Evolutionary conservation across 2,329 filamentous ascomycete genomes (phyloP).

Genomic region (Ceratocystis harringtonii): DNA sequence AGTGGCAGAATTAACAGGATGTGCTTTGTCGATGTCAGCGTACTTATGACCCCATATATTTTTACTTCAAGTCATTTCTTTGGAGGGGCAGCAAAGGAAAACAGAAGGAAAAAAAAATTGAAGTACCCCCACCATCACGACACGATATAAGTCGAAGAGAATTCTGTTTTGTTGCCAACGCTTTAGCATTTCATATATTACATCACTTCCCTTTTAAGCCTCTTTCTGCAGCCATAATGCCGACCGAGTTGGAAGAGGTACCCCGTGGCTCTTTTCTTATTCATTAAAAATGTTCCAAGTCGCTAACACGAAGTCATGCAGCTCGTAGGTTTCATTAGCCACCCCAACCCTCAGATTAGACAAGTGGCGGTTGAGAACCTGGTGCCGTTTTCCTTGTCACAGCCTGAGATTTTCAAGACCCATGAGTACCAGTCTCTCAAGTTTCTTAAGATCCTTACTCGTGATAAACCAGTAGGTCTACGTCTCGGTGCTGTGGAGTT

Average conservation of each 20-base stretch:
- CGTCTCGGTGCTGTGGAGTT: too few relatives aligned
- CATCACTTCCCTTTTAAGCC: not conserved
- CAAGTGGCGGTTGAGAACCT: conserved; percentile 74
- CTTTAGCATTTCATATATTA: not conserved
- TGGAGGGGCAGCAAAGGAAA: conserved; percentile 3
- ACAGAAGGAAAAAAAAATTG: conserved; percentile 1
- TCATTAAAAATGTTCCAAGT: not conserved
- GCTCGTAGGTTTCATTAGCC: conserved; percentile 86
- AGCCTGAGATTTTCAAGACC: conserved; percentile 71
- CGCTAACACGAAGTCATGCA: conserved; percentile 26
- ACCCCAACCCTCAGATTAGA: conserved; percentile 82
- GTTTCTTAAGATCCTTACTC: conserved; percentile 67
- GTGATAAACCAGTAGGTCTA: conserved; percentile 59
- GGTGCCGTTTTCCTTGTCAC: conserved; percentile 60
- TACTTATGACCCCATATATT: conserved; percentile 7
- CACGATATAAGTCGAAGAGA: not conserved
- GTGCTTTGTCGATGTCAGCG: not conserved
- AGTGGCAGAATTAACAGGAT: conserved; percentile 6
- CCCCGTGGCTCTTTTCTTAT: not conserved
- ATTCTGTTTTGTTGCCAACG: not conserved
- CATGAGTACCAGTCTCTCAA: conserved; percentile 64
- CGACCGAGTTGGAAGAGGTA: conserved; percentile 64
- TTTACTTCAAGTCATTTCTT: not conserved
- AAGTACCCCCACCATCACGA: conserved; percentile 5
- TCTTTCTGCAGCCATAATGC: conserved; percentile 36